phyloP scores from a whole-genome alignment of 2,329 filamentous ascomycete species.

The Penicillium expansum region DNA sequence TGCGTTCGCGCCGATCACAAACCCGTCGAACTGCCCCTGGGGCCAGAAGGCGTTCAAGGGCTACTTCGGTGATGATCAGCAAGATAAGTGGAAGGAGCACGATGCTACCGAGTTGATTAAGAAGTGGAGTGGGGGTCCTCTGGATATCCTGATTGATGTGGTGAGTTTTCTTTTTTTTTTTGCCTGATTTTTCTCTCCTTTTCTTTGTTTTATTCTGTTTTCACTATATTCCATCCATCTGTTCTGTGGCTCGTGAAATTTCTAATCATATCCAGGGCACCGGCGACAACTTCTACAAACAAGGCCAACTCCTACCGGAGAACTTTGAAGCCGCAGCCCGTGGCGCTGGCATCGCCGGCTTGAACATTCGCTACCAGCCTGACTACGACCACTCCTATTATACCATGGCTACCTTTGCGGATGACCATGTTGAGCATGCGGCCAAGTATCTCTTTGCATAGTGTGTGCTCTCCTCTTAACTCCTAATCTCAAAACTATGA shows the following conservation, averaged over 20 bases:
- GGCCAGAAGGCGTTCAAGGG: slow-evolving; percentile 91
- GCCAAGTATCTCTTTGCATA: slow-evolving; percentile 75
- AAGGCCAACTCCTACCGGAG: slow-evolving; percentile 87
- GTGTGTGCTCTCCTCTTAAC: slow-evolving; percentile 36
- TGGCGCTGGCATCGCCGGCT: slow-evolving; percentile 67
- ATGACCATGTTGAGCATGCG: slow-evolving; percentile 87
- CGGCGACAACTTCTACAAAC: slow-evolving; percentile 94
- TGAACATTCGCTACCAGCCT: slow-evolving; percentile 79
- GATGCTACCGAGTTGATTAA: slow-evolving; percentile 89
- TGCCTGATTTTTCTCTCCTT: neutral
- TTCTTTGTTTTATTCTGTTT: neutral
- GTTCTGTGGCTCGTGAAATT: neutral
- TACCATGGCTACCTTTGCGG: slow-evolving; percentile 87
- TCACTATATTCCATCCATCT: no score
- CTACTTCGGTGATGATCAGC: slow-evolving; percentile 75
- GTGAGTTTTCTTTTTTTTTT: slow-evolving; percentile 48
- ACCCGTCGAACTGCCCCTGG: slow-evolving; percentile 85
- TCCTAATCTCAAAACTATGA: neutral
- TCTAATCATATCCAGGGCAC: slow-evolving; percentile 61
- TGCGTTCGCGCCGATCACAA: slow-evolving; percentile 86
- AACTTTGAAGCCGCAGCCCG: slow-evolving; percentile 81
- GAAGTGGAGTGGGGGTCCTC: slow-evolving; percentile 62
- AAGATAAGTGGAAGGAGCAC: slow-evolving; percentile 76
- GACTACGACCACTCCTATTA: slow-evolving; percentile 98
- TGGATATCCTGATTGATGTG: slow-evolving; percentile 84